Conservation (phyloP, 805 yeast species). For the Diddensiella caesifluorescens region DNA sequence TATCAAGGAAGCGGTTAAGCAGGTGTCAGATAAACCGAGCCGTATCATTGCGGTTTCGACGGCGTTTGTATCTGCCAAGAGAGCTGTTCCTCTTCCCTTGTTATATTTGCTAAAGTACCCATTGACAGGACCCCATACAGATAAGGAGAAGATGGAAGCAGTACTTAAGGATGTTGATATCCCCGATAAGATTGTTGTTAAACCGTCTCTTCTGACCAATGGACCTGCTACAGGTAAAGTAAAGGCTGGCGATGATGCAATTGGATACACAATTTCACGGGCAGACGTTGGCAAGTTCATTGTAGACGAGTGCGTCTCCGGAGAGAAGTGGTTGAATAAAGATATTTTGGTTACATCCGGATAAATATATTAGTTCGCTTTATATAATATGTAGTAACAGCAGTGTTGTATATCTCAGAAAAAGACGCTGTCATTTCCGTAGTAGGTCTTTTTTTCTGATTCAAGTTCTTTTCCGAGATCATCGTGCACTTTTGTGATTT, state of each 20-base stretch:
- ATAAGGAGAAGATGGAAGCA: slow-evolving; percentile 8
- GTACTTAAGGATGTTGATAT: slow-evolving; percentile 2
- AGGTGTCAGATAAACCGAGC: slow-evolving; percentile 1
- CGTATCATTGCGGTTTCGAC: slow-evolving; percentile 11
- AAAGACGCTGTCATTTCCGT: no score
- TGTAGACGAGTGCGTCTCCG: slow-evolving; percentile 4
- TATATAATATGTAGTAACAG: not conserved
- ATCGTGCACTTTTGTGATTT: no score
- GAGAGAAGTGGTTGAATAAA: slow-evolving; percentile 1
- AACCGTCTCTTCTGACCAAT: slow-evolving; percentile 4
- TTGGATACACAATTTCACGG: slow-evolving; percentile 9
- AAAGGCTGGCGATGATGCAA: slow-evolving; percentile 5
- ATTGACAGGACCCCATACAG: slow-evolving; percentile 5
- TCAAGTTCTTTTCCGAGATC: no score
- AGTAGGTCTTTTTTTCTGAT: no score
- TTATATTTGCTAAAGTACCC: not conserved
- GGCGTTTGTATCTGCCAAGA: slow-evolving; percentile 3
- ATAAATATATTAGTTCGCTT: not conserved
- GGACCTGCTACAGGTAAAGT: slow-evolving; percentile 1
- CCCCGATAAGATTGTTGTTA: slow-evolving; percentile 6
- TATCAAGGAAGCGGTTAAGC: slow-evolving; percentile 2
- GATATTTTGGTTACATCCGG: not conserved
- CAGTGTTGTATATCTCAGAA: no score
- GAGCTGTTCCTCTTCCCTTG: slow-evolving; percentile 5
- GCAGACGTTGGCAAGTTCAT: slow-evolving; percentile 9